phyloP scores from a whole-genome alignment of 2,329 filamentous ascomycete species.

The Dissoconium aciculare region DNA sequence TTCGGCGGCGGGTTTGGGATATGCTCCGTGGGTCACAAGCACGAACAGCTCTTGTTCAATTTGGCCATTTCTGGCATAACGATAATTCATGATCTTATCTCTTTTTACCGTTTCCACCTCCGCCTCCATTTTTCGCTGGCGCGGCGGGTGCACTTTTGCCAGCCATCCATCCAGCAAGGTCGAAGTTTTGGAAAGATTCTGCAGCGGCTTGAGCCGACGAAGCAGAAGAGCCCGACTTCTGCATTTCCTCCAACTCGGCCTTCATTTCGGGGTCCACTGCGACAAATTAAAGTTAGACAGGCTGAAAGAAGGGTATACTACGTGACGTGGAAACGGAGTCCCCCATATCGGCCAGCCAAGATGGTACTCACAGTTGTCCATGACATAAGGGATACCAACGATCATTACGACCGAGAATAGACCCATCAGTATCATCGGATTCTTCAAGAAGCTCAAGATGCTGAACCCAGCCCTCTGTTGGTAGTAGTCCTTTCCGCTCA shows the following conservation, averaged over 20 bases:
- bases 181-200: constrained; percentile 47
- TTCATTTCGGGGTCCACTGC: constrained; percentile 93
- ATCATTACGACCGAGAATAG: constrained; percentile 70
- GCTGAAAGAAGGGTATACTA: too few species aligned
- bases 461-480: constrained; percentile 52
- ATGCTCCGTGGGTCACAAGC: too few species aligned
- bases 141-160: constrained; percentile 34
- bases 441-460: constrained; percentile 69
- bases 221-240: constrained; percentile 54
- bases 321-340: too few species aligned
- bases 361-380: constrained; percentile 79
- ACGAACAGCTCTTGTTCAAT: too few species aligned
- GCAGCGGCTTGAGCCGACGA: constrained; percentile 26
- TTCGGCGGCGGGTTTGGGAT: too few species aligned
- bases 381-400: constrained; percentile 83
- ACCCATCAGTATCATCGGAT: constrained; percentile 91
- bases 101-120: constrained; percentile 13
- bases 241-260: constrained; percentile 82
- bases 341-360: neutral
- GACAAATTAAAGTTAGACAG: too few species aligned
- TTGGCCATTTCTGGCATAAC: too few species aligned
- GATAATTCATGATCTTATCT: too few species aligned
- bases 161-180: constrained; percentile 54
- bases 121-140: constrained; percentile 7
- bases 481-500: constrained; percentile 59